Conservation (phyloP, 176 grass and related monocot species). For the Juncus effusus region DNA sequence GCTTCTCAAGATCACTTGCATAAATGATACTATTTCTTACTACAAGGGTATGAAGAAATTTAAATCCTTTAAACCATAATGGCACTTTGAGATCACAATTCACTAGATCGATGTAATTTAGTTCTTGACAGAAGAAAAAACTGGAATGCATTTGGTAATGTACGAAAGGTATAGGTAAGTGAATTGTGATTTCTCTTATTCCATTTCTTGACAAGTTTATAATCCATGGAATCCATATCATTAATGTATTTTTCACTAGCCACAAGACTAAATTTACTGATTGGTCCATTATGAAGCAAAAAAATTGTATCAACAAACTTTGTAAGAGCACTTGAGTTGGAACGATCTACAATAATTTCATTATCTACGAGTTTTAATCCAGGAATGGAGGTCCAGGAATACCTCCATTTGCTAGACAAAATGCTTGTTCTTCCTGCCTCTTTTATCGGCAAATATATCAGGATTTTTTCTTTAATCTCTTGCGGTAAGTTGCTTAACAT, state of each 20-base stretch:
- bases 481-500: not conserved
- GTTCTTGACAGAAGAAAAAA: not conserved
- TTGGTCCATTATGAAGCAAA: conserved; percentile 2
- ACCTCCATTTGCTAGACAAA: conserved; percentile 12
- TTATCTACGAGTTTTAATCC: not conserved
- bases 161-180: not conserved
- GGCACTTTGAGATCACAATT: not conserved
- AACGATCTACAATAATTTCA: not conserved
- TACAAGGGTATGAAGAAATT: not conserved
- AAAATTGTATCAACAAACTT: conserved; percentile 9
- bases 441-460: conserved; percentile 9
- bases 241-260: not conserved
- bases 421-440: conserved; percentile 17
- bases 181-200: conserved; percentile 7
- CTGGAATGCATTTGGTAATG: not conserved
- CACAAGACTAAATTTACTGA: not conserved
- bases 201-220: conserved; percentile 7
- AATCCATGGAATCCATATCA: not conserved
- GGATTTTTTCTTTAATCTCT: conserved; percentile 14
- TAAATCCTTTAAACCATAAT: not conserved
- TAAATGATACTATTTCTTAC: not conserved
- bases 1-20: not conserved
- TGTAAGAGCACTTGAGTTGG: not conserved
- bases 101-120: not conserved
- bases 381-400: conserved; percentile 11